phyloP scores from a whole-genome alignment of 345 rosid species.

The Eucalyptus brandiana region DNA sequence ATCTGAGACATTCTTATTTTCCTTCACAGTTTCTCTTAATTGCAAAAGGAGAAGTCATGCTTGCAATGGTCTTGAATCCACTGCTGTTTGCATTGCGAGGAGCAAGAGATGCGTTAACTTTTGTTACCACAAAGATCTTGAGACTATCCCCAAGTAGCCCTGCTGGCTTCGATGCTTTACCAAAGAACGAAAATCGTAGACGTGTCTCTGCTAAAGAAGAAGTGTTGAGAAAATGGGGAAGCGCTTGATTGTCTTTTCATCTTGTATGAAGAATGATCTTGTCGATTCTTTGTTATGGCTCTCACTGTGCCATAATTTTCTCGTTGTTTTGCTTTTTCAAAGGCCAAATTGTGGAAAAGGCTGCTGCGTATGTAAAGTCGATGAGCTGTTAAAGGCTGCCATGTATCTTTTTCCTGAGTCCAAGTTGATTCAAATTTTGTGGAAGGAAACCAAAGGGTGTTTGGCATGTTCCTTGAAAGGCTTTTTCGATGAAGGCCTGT shows the following conservation, averaged over 20 bases:
- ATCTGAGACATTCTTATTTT: not conserved
- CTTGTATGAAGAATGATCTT: not conserved
- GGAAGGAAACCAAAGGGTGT: not conserved
- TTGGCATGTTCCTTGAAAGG: not conserved
- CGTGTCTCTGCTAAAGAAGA: conserved; percentile 68
- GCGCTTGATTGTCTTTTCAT: conserved; percentile 15
- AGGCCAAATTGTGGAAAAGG: not conserved
- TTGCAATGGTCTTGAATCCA: conserved; percentile 69
- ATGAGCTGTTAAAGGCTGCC: not conserved
- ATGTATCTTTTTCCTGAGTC: not conserved
- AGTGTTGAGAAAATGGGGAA: conserved; percentile 80
- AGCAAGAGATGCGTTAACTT: conserved; percentile 40
- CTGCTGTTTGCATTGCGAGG: conserved; percentile 61
- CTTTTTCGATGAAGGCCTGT: not conserved
- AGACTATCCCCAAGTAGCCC: conserved; percentile 5
- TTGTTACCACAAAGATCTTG: conserved; percentile 33
- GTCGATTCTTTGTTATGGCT: not conserved
- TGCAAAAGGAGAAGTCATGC: conserved; percentile 62
- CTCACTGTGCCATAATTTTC: not conserved
- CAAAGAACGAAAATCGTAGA: conserved; percentile 17
- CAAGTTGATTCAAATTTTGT: not conserved
- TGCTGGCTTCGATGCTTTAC: not conserved
- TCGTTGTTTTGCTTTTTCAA: not conserved
- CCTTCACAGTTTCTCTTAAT: conserved; percentile 50
- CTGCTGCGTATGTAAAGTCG: not conserved